phyloP scores from a whole-genome alignment of 2,329 filamentous ascomycete species.

The Acarospora socialis region DNA sequence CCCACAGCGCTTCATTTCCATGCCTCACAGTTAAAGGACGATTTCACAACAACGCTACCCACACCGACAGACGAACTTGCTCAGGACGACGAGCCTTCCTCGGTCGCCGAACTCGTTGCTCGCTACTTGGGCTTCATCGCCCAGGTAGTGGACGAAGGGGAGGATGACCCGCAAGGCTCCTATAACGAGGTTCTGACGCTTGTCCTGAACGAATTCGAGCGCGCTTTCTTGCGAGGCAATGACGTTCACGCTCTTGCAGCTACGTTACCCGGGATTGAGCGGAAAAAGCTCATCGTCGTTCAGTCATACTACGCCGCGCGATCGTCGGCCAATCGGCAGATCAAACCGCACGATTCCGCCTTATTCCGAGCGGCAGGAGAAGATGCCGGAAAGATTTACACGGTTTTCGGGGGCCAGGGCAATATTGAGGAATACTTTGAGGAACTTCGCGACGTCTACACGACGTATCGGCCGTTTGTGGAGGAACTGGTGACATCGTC shows the following conservation, averaged over 20 bases:
- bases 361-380: conserved; percentile 79
- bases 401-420: conserved; percentile 90
- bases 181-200: conserved; percentile 89
- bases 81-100: conserved; percentile 98
- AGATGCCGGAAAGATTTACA: conserved; percentile 72
- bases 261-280: conserved; percentile 71
- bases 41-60: conserved; percentile 73
- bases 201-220: conserved; percentile 89
- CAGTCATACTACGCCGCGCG: conserved; percentile 85
- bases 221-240: conserved; percentile 84
- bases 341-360: conserved; percentile 87
- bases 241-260: conserved; percentile 88
- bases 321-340: conserved; percentile 65
- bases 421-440: conserved; percentile 99
- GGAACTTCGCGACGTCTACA: conserved; percentile 81
- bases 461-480: conserved; percentile 80
- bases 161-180: conserved; percentile 75
- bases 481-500: conserved; percentile 69
- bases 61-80: conserved; percentile 91
- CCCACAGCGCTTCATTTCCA: conserved; percentile 93
- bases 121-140: conserved; percentile 87
- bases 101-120: conserved; percentile 78
- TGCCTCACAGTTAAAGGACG: conserved; percentile 84
- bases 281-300: conserved; percentile 84
- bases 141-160: conserved; percentile 76